Evolutionary conservation across 176 grass and related monocot species (phyloP), one percentile per base, ranked within the genome.

Genomic region (Phragmites australis): DNA sequence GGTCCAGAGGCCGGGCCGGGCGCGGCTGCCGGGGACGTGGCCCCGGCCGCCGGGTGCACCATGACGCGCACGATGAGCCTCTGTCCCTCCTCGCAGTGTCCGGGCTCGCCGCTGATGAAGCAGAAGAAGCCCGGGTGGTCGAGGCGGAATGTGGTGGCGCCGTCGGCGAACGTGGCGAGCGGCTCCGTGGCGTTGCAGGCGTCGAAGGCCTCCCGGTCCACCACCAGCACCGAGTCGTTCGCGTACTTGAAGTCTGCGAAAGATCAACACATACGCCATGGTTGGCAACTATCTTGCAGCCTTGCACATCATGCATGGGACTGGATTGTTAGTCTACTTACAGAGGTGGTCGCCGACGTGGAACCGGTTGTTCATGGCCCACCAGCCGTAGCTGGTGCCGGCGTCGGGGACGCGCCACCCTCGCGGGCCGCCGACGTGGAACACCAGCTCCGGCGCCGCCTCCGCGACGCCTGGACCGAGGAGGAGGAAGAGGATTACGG

Each of bases 101-200:
- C 91, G 11, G 81, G 88, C 74, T 87, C 78, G 41, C 88, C 94
- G 16, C 91, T 97, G 83, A 91, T 89, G 86, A 91, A 97, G 94
- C 79, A 93, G 81, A 89, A 97, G 88, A 89, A 86, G 8, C 88
- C 91, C n/a, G 75, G 78, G 58, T 84, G 69, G 73, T 88, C 86
- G 64, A 97, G 89, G 15, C 42, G 32, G 68, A 97, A 65, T 6
- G 34, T 68, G 19, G 94, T 93, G 62, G 74, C 42, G 64, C 94
- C 91, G 47, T 85, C 81, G 74, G 32, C 48, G 64, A 87, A 97
- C 37, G 40, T 25, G 26, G 63, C 18, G 6, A 93, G 9, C 8
- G 94, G 88, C 11, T 53, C 76, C 42, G 84, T 72, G 10, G 81
- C 55, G 55, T 91, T 79, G 86, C 94, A 97, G 58, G 29, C 40